Base-by-base conservation (phyloP, 192 early-diverging fungal genomes). In the Backusella tuberculispora region DNA sequence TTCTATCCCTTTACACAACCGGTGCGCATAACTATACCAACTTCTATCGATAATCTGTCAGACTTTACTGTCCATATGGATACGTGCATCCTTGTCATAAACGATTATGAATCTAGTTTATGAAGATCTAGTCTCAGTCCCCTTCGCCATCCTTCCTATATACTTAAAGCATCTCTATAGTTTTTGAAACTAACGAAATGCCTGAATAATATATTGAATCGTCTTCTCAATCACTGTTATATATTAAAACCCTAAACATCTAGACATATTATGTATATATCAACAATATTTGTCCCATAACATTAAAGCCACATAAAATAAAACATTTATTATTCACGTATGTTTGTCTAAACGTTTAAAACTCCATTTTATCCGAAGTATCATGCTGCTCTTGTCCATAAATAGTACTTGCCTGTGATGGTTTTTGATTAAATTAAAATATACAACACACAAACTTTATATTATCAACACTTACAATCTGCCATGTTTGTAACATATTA, bases 401-500 rank as follows among this genome's bases (percentile, higher is more conserved):
- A 53, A 78, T 74, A 40, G 68, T 74, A 67, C 66, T 74, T 37
- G 77, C 71, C 77, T 78, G 42, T 13, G 40, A 43, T 29, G 47
- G 1, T 17, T 9, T 47, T 4, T 13, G 2, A 17, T 14, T n/a
- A 34, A 45, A 19, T 1, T 13, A 24, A 19, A 24, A n/a, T 44
- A 38, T 6, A 21, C 37, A 71, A 43, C 12, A 38, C 4, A 21
- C 12, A 1, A 6, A 5, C 4, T n/a, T 89, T 74, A 82, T 83
- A 10, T 29, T n/a, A 13, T 34, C 2, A 2, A 34, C 29, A 76
- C 85, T 88, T 82, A 93, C 96, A 93, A 97, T 97, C 85, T 99
- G 95, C 98, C 98, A 99, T 5, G 97, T 93, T 89, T 99, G 98
- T 64, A 94, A 89, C 63, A 99, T 95, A 74, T 99, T 99, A 78